Conservation (phyloP, 495 filamentous ascomycete species). For the Alectoria sarmentosa region DNA sequence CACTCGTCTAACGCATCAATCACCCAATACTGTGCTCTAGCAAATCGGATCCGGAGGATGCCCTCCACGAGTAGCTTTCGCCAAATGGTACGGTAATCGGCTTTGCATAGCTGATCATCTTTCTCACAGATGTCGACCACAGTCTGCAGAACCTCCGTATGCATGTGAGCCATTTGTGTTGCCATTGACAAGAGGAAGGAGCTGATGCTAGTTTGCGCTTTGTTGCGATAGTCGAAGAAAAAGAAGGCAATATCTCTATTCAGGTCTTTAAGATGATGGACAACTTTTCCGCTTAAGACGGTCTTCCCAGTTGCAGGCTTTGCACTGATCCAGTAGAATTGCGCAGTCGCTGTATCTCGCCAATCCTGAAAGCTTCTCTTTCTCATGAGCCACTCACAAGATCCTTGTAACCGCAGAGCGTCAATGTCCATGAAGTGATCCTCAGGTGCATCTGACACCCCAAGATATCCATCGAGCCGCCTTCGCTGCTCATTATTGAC, state of each 20-base stretch:
- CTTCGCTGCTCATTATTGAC: conserved; percentile 7
- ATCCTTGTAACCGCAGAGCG: conserved; percentile 30
- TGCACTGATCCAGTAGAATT: conserved; percentile 32
- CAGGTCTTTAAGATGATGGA: conserved; percentile 23
- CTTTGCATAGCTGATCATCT: conserved; percentile 23
- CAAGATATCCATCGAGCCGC: conserved; percentile 23
- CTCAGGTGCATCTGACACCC: conserved; percentile 28
- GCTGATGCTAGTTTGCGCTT: conserved; percentile 24
- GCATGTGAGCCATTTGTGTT: conserved; percentile 32
- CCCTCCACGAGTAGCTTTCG: conserved; percentile 31
- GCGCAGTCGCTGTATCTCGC: conserved; percentile 23
- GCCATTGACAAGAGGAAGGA: conserved; percentile 33
- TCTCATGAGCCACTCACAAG: conserved; percentile 31
- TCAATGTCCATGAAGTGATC: conserved; percentile 32
- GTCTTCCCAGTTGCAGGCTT: conserved; percentile 34
- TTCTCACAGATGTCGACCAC: conserved; percentile 28
- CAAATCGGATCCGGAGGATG: conserved; percentile 27
- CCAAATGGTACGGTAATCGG: conserved; percentile 33
- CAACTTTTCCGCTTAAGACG: conserved; percentile 26
- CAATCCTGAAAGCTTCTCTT: conserved; percentile 29
- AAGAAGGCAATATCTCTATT: conserved; percentile 27
- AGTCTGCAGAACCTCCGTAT: conserved; percentile 18
- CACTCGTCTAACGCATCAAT: conserved; percentile 40
- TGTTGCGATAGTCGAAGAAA: conserved; percentile 35
- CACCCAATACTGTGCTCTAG: conserved; percentile 33